A percentile compares a stretch with the other conserved stretches of the same genome.
Evolutionary conservation across 2,329 filamentous ascomycete genomes (phyloP).

Genomic region (Colletotrichum plurivorum): DNA sequence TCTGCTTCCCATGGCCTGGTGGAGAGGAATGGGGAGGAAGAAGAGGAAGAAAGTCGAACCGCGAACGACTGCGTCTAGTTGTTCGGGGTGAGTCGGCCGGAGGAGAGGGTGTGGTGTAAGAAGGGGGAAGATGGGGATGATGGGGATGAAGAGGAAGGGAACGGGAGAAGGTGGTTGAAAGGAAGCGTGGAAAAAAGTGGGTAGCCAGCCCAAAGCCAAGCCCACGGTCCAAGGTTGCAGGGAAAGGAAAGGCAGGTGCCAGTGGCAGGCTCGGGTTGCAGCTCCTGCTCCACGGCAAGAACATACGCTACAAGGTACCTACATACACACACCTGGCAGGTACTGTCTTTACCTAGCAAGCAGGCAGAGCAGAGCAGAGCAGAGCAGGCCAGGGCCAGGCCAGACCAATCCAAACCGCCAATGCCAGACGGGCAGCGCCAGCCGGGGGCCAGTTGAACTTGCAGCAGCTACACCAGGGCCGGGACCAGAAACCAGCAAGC

Average conservation of each 20-base stretch:
- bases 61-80: constrained; percentile 7
- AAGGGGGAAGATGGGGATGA: constrained; percentile 29
- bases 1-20: constrained; percentile 20
- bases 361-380: background rate
- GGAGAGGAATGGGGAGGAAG: background rate
- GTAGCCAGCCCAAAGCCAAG: constrained; percentile 26
- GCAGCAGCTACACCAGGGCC: background rate
- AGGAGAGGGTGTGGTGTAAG: constrained; percentile 30
- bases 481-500: no score
- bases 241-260: constrained; percentile 14
- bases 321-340: background rate
- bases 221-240: background rate
- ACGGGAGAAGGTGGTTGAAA: constrained; percentile 37
- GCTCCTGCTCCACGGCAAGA: constrained; percentile 11
- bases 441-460: background rate
- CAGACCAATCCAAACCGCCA: constrained; percentile 14
- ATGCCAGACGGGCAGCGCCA: constrained; percentile 2
- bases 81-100: constrained; percentile 33
- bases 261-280: constrained; percentile 23
- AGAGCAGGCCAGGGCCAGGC: background rate
- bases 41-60: constrained; percentile 7
- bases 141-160: constrained; percentile 33
- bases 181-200: constrained; percentile 35
- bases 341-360: no score
- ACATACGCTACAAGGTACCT: background rate